Evolutionary conservation across 2,329 filamentous ascomycete species (phyloP).

Genomic region (Colletotrichum melonis): DNA sequence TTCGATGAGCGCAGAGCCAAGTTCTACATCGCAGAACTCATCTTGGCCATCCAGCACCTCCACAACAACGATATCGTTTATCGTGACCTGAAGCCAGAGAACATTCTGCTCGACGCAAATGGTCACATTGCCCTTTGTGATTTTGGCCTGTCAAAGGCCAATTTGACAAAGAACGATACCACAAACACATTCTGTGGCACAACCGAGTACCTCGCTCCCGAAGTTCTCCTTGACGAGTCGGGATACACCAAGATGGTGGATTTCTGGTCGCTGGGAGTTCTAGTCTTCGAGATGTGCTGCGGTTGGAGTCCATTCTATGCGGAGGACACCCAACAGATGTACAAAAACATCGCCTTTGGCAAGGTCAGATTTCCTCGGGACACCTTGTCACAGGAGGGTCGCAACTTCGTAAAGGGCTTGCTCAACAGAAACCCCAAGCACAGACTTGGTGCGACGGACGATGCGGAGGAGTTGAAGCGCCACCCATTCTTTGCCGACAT

Average conservation of each 20-base stretch:
- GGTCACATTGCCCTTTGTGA: conserved; percentile 98
- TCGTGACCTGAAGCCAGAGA: conserved; percentile 96
- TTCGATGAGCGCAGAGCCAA: conserved; percentile 96
- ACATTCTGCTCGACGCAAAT: conserved; percentile 95
- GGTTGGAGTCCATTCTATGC: conserved; percentile 99
- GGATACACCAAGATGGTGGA: conserved; percentile 99
- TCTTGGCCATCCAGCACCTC: conserved; percentile 92
- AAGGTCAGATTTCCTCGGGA: conserved; percentile 97
- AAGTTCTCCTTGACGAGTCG: conserved; percentile 94
- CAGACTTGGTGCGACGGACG: conserved; percentile 87
- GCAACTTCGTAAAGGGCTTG: conserved; percentile 97
- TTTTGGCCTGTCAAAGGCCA: conserved; percentile 97
- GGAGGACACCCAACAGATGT: conserved; percentile 99
- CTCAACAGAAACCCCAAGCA: conserved; percentile 98
- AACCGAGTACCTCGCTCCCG: conserved; percentile 95
- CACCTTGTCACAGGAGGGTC: conserved; percentile 91
- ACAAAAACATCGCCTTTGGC: conserved; percentile 99
- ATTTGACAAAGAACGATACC: conserved; percentile 95
- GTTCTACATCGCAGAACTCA: conserved; percentile 98
- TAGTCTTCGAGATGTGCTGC: conserved; percentile 99
- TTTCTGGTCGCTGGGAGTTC: conserved; percentile 97
- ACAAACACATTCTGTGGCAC: conserved; percentile 99
- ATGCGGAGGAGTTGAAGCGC: conserved; percentile 93
- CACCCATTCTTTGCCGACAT: conserved; percentile 96
- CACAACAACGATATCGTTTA: conserved; percentile 99